phyloP scores from a whole-genome alignment of 1,284 basidiomycete genomes.

The Trichosporon sp. region DNA sequence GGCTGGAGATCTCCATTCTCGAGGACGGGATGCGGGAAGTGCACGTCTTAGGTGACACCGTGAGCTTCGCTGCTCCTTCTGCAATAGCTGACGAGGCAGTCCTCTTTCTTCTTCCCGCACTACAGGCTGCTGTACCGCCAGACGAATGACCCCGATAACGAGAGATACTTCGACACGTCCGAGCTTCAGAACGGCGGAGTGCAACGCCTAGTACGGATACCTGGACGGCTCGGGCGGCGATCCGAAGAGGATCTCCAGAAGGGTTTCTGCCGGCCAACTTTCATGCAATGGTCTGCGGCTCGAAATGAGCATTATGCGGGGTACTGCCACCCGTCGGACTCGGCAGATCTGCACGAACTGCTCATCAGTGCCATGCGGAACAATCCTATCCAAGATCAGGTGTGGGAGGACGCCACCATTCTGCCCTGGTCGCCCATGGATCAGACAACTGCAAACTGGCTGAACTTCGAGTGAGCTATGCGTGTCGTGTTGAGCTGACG shows the following conservation, averaged over 20 bases:
- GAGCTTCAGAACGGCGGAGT: not conserved
- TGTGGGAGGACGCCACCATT: conserved; percentile 22
- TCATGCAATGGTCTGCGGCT: not conserved
- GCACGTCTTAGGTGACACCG: not conserved
- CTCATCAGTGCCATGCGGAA: conserved; percentile 18
- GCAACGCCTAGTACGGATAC: not conserved
- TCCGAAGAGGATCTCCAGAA: not conserved
- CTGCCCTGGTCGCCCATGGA: conserved; percentile 2
- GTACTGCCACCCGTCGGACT: not conserved
- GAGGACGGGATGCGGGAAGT: not conserved
- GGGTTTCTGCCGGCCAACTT: not conserved
- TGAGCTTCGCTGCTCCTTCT: not conserved
- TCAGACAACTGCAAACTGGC: not conserved
- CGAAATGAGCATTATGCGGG: not conserved
- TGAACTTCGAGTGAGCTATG: not conserved
- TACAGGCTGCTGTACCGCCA: conserved; percentile 2
- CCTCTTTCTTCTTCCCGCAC: not conserved
- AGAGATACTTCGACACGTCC: not conserved
- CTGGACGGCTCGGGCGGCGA: not conserved
- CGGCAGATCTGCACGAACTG: conserved; percentile 1
- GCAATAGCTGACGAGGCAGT: not conserved
- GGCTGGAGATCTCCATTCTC: not conserved
- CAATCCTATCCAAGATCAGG: conserved; percentile 9
- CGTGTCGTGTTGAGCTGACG: not conserved
- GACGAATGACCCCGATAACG: not conserved